Base-by-base conservation (phyloP, 768 basidiomycete genomes). In the Tricholoma furcatifolium region DNA sequence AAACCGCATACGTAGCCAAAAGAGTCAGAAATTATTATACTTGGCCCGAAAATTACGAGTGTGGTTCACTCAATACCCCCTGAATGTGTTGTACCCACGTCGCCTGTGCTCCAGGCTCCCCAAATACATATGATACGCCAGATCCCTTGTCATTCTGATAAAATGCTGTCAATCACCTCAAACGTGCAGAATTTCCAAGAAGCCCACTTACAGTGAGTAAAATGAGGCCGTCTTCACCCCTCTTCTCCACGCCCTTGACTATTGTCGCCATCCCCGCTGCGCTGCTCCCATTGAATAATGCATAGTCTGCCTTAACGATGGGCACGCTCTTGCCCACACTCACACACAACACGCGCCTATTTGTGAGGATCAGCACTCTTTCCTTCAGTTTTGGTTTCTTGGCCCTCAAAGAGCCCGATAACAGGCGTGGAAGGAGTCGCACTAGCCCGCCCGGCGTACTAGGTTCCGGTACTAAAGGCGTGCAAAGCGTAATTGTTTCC, bases 371-470 rank as follows among this genome's bases (percentile, higher is more conserved):
- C 35, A 59, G 34, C 15, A 46, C 51, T 7, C 51, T 47, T 10
- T 55, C 58, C 38, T 47, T 58, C 17, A 58, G 44, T 6, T 54
- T 59, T 36, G 57, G 54, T 17, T 59, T 59, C 35, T 56, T 59
- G 7, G 40, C 44, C 11, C 53, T 40, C 42, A 53, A 31, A 10
- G 58, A 59, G 4, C 54, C 54, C 7, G 54, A 53, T 14, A 59
- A 46, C 17, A 59, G 42, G 27, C 51, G 51, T 0, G 58, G 58
- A 32, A 59, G 51, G 4, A 59, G 17, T 32, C 50, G 50, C 4
- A 45, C 23, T 5, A 56, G 46, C 12, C 41, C 46, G 2, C 53
- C 53, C 5, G 58, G 54, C 2, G 51, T 32, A 10, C 43, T 48
- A 14, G 57, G 24, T 14, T 59, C 57, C 10, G 54, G 54, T 4